These are phyloP conservation scores for Aphanomyces cochlioides DNA, from an alignment of 352 stramenopile species.

Conservation along the genomic window DNA sequence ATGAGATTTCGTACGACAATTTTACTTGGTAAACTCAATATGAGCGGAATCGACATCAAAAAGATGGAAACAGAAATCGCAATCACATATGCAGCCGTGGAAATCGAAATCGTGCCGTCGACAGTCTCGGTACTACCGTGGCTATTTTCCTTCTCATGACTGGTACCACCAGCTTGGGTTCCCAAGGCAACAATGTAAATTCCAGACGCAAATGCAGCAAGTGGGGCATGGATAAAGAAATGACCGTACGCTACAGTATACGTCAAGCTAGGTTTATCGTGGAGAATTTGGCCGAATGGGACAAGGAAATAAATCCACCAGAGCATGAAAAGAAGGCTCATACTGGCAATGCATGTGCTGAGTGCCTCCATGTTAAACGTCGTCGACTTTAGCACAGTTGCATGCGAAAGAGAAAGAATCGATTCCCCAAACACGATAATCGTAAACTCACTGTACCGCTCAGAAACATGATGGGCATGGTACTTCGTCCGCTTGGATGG, in stretches of 20 bases:
- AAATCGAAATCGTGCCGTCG: not conserved
- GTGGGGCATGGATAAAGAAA: conserved; percentile 19
- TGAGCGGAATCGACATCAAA: not conserved
- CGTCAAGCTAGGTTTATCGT: not conserved
- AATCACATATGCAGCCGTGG: not conserved
- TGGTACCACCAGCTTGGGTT: not conserved
- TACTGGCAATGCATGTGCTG: not conserved
- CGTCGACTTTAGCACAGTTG: not conserved
- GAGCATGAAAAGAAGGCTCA: conserved; percentile 23
- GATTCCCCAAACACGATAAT: conserved; percentile 28
- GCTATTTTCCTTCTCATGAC: not conserved
- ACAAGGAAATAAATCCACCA: conserved; percentile 29
- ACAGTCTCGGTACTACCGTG: not conserved
- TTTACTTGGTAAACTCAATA: not conserved
- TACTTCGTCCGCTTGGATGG: not conserved
- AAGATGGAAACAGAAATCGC: not conserved
- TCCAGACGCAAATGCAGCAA: conserved; percentile 22
- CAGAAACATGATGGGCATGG: conserved; percentile 27
- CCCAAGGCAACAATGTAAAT: conserved; percentile 18
- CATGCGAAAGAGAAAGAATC: conserved; percentile 26
- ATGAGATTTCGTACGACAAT: not conserved
- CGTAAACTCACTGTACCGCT: conserved; percentile 28
- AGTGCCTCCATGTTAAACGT: conserved; percentile 9
- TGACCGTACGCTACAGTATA: conserved; percentile 17
- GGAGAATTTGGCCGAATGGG: conserved; percentile 21